Conservation (phyloP, 164 flowering plant genomes). For the Chloranthus sessilifolius region DNA sequence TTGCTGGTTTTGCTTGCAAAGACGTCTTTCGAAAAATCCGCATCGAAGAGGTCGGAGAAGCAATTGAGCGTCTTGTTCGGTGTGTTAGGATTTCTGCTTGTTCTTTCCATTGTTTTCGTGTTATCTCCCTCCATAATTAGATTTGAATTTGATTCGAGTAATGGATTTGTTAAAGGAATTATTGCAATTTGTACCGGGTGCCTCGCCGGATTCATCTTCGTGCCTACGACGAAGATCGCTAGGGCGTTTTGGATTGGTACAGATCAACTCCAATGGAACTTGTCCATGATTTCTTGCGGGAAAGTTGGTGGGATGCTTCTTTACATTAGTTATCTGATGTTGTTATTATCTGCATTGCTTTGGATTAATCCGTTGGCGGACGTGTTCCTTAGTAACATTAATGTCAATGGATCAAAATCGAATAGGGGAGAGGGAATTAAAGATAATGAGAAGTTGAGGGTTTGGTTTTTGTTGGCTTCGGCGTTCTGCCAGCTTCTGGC, state of each 20-base stretch:
- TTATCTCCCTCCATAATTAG: constrained; percentile 34
- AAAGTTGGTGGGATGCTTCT: constrained; percentile 51
- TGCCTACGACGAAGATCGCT: constrained; percentile 57
- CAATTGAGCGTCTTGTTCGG: constrained; percentile 58
- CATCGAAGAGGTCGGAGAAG: constrained; percentile 71
- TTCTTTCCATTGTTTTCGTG: constrained; percentile 28
- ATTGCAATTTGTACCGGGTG: constrained; percentile 50
- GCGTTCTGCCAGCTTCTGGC: constrained; percentile 55
- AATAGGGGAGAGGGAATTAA: constrained; percentile 12
- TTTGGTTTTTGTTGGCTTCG: constrained; percentile 53
- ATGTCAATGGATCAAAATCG: background rate
- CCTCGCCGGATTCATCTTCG: constrained; percentile 45
- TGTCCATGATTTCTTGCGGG: constrained; percentile 64
- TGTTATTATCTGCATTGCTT: constrained; percentile 52
- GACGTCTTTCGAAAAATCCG: constrained; percentile 66
- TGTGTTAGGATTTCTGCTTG: constrained; percentile 49
- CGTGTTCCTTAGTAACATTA: constrained; percentile 41
- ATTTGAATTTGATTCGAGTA: constrained; percentile 43
- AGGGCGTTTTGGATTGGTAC: constrained; percentile 93
- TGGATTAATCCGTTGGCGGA: constrained; percentile 73
- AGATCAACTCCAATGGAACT: constrained; percentile 73
- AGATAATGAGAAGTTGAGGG: constrained; percentile 38
- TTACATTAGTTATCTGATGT: constrained; percentile 36
- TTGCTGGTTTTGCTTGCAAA: constrained; percentile 28
- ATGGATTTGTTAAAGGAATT: constrained; percentile 44